Conservation (phyloP, 225 moss, liverwort and hornwort genomes). For the Takakia lepidozioides region DNA sequence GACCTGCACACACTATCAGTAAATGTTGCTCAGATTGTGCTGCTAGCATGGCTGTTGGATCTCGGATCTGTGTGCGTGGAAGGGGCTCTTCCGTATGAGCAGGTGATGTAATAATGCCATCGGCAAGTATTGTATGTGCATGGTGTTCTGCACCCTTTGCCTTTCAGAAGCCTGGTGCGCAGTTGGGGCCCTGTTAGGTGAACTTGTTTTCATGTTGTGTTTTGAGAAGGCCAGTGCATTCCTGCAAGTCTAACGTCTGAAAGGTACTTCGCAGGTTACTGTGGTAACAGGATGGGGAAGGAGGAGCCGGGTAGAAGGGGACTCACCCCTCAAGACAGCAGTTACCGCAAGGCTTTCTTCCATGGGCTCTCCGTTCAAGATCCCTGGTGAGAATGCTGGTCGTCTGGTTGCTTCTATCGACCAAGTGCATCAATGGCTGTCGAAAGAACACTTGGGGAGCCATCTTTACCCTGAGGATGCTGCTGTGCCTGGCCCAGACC, state of each 20-base stretch:
- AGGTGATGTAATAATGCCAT: too few relatives aligned
- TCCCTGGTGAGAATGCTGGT: conserved; percentile 53
- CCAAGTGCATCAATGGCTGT: conserved; percentile 46
- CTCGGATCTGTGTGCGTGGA: conserved; percentile 47
- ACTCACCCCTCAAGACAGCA: conserved; percentile 57
- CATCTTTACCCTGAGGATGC: conserved; percentile 48
- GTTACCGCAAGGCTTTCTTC: conserved; percentile 42
- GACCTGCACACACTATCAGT: conserved; percentile 65
- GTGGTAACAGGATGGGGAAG: conserved; percentile 67
- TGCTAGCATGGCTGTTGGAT: conserved; percentile 61
- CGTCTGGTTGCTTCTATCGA: conserved; percentile 50
- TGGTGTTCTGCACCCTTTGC: too few relatives aligned
- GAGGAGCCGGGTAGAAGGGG: conserved; percentile 55
- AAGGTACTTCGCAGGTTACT: conserved; percentile 43
- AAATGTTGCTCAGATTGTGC: conserved; percentile 66
- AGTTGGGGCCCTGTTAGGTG: background rate
- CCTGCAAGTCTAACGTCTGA: background rate
- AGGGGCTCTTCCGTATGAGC: conserved; percentile 38
- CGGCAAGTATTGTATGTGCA: too few relatives aligned
- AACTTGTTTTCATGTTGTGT: background rate
- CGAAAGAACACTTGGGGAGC: conserved; percentile 30
- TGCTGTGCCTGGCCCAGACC: conserved; percentile 38
- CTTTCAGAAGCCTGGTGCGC: background rate
- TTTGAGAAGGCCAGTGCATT: background rate
- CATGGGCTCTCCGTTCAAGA: conserved; percentile 59